Percentiles rank a stretch among this genome's conserved stretches.
Conservation (phyloP, 345 rosid species). For the Odontarrhena argentea region DNA sequence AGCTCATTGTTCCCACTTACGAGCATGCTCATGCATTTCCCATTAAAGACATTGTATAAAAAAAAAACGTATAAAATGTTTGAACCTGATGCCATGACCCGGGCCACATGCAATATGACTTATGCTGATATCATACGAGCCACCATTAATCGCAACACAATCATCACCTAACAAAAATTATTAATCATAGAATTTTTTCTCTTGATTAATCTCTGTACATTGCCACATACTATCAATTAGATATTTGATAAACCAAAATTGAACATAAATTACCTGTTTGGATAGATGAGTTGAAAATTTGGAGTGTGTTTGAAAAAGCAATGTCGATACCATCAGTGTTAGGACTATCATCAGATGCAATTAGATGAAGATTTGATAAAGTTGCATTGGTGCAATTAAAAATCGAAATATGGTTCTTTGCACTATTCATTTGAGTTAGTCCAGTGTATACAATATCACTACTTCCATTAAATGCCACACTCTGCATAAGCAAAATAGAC, state of each 20-base stretch:
- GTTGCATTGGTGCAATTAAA: constrained; percentile 9
- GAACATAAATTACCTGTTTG: constrained; percentile 24
- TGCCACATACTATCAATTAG: background rate
- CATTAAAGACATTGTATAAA: no score
- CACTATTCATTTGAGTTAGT: constrained; percentile 40
- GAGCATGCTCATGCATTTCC: no score
- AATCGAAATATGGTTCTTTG: constrained; percentile 35
- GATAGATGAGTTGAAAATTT: constrained; percentile 9
- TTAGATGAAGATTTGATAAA: constrained; percentile 28
- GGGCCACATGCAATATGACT: constrained; percentile 56
- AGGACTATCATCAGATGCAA: constrained; percentile 33
- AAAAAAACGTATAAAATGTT: no score
- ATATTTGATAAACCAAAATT: background rate
- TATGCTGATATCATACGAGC: constrained; percentile 39
- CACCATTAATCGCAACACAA: constrained; percentile 29
- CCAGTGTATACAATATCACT: constrained; percentile 36
- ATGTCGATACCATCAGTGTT: constrained; percentile 39
- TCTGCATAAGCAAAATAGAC: background rate
- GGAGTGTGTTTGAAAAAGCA: constrained; percentile 7
- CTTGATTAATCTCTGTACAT: background rate
- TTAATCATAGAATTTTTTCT: no score
- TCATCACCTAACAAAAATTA: constrained; percentile 27
- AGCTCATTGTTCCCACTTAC: no score
- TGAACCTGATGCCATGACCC: constrained; percentile 64
- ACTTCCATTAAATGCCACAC: constrained; percentile 16